phyloP scores from a whole-genome alignment of 1,284 basidiomycete species.

The Puccinia sorghi region DNA sequence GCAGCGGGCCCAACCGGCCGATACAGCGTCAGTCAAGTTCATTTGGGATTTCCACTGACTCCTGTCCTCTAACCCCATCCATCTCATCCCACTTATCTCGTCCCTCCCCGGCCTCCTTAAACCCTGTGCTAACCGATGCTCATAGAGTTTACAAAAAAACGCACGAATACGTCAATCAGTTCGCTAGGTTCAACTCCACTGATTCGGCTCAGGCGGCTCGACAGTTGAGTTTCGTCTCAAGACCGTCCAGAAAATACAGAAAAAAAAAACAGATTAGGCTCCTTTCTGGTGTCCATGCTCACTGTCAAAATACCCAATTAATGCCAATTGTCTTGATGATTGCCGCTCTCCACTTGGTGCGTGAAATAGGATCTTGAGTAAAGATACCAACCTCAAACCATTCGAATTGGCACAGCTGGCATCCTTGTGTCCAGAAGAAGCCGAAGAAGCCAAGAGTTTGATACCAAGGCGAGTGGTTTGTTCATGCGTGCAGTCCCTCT shows the following conservation, averaged over 20 bases:
- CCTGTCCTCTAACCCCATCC: too few species aligned
- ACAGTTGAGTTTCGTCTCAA: conserved; percentile 66
- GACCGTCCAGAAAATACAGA: neutral
- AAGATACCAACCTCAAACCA: conserved; percentile 75
- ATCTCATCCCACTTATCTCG: conserved; percentile 20
- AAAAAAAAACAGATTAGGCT: neutral
- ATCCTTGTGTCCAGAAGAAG: conserved; percentile 79
- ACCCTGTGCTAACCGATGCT: neutral
- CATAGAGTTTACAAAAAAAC: conserved; percentile 79
- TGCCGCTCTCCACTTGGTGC: conserved; percentile 18
- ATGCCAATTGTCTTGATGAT: conserved; percentile 25
- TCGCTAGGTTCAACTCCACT: conserved; percentile 82
- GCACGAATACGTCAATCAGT: conserved; percentile 83
- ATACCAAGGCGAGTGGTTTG: conserved; percentile 66
- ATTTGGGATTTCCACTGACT: too few species aligned
- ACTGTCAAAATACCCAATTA: neutral
- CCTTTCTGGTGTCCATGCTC: too few species aligned
- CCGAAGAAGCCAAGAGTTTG: conserved; percentile 87
- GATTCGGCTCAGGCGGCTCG: conserved; percentile 83
- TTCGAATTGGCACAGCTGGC: conserved; percentile 92
- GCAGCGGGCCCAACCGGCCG: conserved; percentile 67
- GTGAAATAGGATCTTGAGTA: conserved; percentile 66
- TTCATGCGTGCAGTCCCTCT: conserved; percentile 51
- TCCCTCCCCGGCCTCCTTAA: too few species aligned
- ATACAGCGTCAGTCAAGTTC: conserved; percentile 73